Evolutionary conservation across 306 rosid genomes (phyloP).

Genomic region (Castanopsis chinensis): DNA sequence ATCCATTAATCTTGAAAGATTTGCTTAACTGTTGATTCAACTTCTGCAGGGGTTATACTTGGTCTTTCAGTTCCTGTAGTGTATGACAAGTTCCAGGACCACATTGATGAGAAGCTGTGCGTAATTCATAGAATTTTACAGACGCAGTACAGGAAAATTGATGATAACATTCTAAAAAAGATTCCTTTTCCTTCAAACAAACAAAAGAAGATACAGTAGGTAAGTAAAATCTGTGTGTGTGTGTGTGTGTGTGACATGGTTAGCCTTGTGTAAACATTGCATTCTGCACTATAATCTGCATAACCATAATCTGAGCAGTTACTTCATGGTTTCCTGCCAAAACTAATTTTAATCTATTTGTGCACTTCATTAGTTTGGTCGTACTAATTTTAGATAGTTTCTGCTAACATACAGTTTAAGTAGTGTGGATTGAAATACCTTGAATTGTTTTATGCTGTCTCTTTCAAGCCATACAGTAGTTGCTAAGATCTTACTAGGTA

Average conservation of each 20-base stretch:
- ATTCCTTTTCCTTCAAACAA: conserved; percentile 56
- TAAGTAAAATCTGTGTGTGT: conserved; percentile 15
- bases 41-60: conserved; percentile 65
- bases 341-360: no score
- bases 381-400: background rate
- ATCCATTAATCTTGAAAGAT: background rate
- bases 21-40: background rate
- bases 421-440: background rate
- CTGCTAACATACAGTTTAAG: background rate
- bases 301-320: background rate
- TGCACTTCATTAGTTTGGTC: background rate
- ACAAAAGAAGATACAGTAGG: conserved; percentile 88
- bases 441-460: background rate
- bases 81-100: conserved; percentile 86
- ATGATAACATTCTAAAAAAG: conserved; percentile 53
- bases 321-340: background rate
- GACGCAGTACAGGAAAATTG: conserved; percentile 55
- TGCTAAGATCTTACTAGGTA: background rate
- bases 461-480: background rate
- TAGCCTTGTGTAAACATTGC: background rate
- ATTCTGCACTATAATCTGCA: conserved; percentile 1
- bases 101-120: conserved; percentile 53
- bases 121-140: conserved; percentile 42
- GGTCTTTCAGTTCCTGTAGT: conserved; percentile 80
- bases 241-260: conserved; percentile 16